Percentiles rank a stretch among this genome's conserved stretches.
Conservation (phyloP, 2,329 filamentous ascomycete species). For the Niveomyces coronatus region DNA sequence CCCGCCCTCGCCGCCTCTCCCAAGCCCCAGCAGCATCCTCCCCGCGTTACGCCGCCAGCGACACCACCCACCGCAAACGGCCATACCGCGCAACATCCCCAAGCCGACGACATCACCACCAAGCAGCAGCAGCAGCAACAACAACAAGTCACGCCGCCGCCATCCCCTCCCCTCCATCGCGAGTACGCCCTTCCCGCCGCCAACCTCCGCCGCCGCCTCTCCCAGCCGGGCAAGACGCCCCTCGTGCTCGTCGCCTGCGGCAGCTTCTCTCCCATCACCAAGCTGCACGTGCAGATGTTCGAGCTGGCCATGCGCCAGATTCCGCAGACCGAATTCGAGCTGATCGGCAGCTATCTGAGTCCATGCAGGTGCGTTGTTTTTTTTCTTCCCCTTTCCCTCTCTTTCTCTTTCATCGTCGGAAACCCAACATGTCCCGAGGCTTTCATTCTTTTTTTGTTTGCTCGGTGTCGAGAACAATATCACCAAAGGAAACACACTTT, state of each 20-base stretch:
- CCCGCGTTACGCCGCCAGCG: no score
- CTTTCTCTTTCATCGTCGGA: no score
- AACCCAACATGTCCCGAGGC: no score
- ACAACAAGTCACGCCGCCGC: conserved; percentile 3
- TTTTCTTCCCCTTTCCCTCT: background rate
- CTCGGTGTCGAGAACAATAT: no score
- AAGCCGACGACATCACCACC: background rate
- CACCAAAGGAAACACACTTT: no score
- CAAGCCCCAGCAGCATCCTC: no score
- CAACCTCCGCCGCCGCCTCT: conserved; percentile 42
- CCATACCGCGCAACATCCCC: background rate
- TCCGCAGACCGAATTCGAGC: conserved; percentile 57
- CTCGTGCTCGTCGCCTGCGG: conserved; percentile 61
- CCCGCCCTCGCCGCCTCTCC: no score
- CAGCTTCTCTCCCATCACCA: conserved; percentile 64
- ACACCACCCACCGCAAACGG: background rate
- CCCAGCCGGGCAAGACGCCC: conserved; percentile 45
- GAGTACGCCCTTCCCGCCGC: conserved; percentile 51
- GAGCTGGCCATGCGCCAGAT: conserved; percentile 74
- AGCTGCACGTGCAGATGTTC: conserved; percentile 77
- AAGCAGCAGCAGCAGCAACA: background rate
- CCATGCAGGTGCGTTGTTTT: conserved; percentile 7
- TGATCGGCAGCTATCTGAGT: conserved; percentile 64
- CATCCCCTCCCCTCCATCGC: conserved; percentile 14
- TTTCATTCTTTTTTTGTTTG: no score